Base-by-base conservation (phyloP, 2,329 filamentous ascomycete genomes). In the Paecilomyces sp. region DNA sequence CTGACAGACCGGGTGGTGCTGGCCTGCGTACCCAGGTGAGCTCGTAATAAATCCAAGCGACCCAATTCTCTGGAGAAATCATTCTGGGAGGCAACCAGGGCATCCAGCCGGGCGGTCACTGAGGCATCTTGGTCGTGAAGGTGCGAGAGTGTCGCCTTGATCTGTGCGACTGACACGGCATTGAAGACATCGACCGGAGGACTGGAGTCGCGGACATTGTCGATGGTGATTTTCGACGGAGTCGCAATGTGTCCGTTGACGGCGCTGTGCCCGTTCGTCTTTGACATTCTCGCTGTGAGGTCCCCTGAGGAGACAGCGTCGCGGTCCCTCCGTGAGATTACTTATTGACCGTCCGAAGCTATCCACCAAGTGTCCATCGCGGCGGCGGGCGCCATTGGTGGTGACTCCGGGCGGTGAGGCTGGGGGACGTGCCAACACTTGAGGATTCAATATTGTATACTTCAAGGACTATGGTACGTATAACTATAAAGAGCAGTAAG, bases 1-100 rank as follows among this genome's bases (percentile, higher is more conserved):
- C 90, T 90, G 70, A 99, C 88, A 53, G 87, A 82, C 63, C 93
- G 86, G 13, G 92, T 89, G 56, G 90, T 88, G 69, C 92, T 89
- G 56, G 89, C 90, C 71, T 97, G 94, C 4, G 91, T 86, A 60
- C 92, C 92, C 33, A 97, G 84, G 64, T 92, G 89, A 51, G 92
- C 92, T 65, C 94, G 90, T 58, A 97, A 83, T 31, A 96, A 82
- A 75, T 99, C 94, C 63, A 99, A 83, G 18, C 93, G 89, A 62
- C 87, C 87, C 56, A 99, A 83, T 69, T 97, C 91, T 65, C 92
- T 89, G 22, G 89, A 88, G 56, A 99, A 85, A 70, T 96, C 90
- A 62, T 90, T 87, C 72, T 97, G 92, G 0, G 90, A 92, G 63
- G 88, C 85, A 55, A 97, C 79, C 57, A 97, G 85, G 57, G 83